phyloP scores from a whole-genome alignment of 73 alveolate genomes.

The Paramecium sonneborni region DNA sequence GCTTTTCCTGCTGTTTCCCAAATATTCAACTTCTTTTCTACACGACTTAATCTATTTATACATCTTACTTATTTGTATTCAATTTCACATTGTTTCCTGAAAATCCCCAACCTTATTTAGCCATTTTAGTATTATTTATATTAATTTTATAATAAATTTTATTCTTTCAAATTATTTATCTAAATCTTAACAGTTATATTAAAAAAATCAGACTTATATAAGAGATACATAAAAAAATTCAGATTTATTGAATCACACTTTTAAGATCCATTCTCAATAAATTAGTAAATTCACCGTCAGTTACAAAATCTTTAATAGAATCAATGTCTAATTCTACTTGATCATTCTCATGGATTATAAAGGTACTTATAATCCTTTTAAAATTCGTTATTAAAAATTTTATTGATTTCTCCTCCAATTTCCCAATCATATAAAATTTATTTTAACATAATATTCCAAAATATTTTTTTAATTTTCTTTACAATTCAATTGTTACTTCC shows the following conservation, averaged over 20 bases:
- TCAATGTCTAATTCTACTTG: background rate
- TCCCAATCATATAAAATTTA: background rate
- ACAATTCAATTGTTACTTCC: background rate
- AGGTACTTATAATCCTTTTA: background rate
- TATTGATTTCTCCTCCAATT: background rate
- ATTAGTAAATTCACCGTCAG: background rate
- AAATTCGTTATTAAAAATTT: background rate
- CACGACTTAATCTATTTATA: background rate
- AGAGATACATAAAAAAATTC: background rate
- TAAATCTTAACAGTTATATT: too few relatives aligned
- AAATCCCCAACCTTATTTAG: conserved; percentile 62
- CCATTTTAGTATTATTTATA: conserved; percentile 27
- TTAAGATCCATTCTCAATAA: background rate
- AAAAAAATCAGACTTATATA: background rate
- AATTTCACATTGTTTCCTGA: conserved; percentile 32
- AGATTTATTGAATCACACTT: background rate
- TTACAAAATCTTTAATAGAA: background rate
- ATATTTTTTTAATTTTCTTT: background rate
- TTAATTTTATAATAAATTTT: background rate
- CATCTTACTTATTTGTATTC: background rate
- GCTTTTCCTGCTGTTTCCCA: conserved; percentile 63
- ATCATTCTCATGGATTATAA: background rate
- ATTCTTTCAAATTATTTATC: too few relatives aligned
- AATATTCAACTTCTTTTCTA: conserved; percentile 27
- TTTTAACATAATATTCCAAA: background rate